phyloP scores from a whole-genome alignment of 2,329 filamentous ascomycete species.

The Coniochaeta prunicola region DNA sequence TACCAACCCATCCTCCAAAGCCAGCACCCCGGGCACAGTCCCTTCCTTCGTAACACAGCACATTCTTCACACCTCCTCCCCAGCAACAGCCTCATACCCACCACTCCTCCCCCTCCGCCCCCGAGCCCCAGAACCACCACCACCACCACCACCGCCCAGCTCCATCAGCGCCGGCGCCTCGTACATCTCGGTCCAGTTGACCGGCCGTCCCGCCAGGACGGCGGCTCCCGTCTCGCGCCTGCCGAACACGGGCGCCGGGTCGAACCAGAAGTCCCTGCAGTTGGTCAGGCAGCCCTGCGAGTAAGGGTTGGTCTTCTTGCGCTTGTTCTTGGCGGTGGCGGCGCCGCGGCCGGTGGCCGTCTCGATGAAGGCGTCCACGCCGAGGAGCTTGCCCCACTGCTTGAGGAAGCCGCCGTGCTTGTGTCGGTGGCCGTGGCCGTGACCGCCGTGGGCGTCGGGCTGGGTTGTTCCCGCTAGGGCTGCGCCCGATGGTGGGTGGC shows the following conservation, averaged over 20 bases:
- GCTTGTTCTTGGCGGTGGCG: slow-evolving; percentile 47
- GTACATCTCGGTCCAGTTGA: slow-evolving; percentile 88
- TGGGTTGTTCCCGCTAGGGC: slow-evolving; percentile 37
- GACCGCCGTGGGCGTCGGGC: slow-evolving; percentile 32
- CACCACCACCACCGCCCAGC: slow-evolving; percentile 60
- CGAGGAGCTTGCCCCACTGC: slow-evolving; percentile 77
- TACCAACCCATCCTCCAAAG: neutral
- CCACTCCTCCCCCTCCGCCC: slow-evolving; percentile 38
- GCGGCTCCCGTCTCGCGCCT: slow-evolving; percentile 67
- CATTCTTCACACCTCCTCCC: slow-evolving; percentile 40
- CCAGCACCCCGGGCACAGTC: neutral
- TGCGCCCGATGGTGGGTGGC: slow-evolving; percentile 46
- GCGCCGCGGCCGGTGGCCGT: slow-evolving; percentile 81
- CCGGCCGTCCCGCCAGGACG: slow-evolving; percentile 65
- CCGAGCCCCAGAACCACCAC: slow-evolving; percentile 23
- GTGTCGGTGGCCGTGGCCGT: slow-evolving; percentile 25
- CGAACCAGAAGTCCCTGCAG: slow-evolving; percentile 95
- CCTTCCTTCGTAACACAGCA: neutral
- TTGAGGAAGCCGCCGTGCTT: slow-evolving; percentile 57
- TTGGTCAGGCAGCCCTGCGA: slow-evolving; percentile 78
- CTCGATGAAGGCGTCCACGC: slow-evolving; percentile 88
- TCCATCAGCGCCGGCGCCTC: slow-evolving; percentile 69
- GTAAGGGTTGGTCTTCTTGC: slow-evolving; percentile 70
- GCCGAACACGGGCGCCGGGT: slow-evolving; percentile 74
- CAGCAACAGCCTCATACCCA: slow-evolving; percentile 57